These are phyloP conservation scores for Rhynchospora tenuis DNA, from an alignment of 176 grass and related monocot species.

Conservation along the genomic window DNA sequence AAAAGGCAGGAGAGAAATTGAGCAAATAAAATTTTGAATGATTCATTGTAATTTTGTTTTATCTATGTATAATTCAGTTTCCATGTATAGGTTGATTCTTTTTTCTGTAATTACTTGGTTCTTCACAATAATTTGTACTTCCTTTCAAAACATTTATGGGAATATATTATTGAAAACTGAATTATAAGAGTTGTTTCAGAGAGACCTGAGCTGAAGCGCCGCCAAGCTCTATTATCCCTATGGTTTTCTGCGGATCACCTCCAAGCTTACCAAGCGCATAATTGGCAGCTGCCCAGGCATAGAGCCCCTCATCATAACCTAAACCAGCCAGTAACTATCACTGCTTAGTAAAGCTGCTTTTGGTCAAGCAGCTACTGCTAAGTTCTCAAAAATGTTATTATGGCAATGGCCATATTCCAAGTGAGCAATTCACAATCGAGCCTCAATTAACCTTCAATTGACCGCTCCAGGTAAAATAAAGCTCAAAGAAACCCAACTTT, in stretches of 20 bases:
- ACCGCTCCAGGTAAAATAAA: not conserved
- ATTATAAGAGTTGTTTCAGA: not conserved
- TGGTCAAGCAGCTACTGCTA: not conserved
- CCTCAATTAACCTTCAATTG: not conserved
- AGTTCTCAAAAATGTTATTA: not conserved
- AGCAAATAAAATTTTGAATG: not conserved
- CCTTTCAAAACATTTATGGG: not conserved
- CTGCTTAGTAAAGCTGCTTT: not conserved
- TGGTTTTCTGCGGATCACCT: conserved; percentile 73
- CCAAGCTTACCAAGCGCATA: conserved; percentile 80
- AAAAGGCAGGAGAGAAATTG: not conserved
- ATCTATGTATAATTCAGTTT: not conserved
- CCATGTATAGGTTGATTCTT: not conserved
- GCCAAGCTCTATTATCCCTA: conserved; percentile 92
- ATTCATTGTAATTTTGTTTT: not conserved
- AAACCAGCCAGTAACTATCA: conserved; percentile 17
- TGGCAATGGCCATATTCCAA: conserved; percentile 6
- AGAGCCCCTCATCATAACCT: conserved; percentile 86
- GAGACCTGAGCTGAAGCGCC: conserved; percentile 87
- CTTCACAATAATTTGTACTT: not conserved
- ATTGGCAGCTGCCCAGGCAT: conserved; percentile 95
- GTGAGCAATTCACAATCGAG: not conserved
- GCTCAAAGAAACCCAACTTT: not conserved
- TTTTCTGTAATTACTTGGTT: not conserved
- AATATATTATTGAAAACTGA: not conserved